Conservation (phyloP, 148 eudicot genomes). For the Nepenthes mirabilis region DNA sequence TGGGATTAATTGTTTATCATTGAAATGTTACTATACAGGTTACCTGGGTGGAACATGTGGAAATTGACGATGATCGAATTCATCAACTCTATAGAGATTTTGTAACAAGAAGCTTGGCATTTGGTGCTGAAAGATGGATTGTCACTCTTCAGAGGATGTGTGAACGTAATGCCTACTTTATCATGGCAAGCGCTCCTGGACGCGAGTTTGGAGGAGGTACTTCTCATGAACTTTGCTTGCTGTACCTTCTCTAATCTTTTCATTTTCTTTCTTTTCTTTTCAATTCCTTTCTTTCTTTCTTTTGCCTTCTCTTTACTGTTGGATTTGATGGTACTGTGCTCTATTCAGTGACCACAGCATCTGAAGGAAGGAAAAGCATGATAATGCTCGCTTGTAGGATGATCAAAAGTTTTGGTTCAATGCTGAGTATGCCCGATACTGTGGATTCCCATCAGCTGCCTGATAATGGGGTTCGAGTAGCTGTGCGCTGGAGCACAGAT, state of each 20-base stretch:
- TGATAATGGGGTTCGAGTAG: constrained; percentile 14
- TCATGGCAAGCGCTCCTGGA: not conserved
- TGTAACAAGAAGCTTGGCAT: constrained; percentile 37
- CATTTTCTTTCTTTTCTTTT: no score
- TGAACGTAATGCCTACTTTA: constrained; percentile 10
- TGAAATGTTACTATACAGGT: constrained; percentile 26
- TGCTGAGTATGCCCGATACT: constrained; percentile 11
- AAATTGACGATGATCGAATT: constrained; percentile 37
- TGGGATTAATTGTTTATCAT: not conserved
- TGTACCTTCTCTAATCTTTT: no score
- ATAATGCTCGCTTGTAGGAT: constrained; percentile 35
- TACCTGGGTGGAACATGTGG: constrained; percentile 61
- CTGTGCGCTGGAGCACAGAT: constrained; percentile 11
- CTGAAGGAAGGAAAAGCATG: constrained; percentile 28
- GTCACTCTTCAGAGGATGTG: constrained; percentile 37
- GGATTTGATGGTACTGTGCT: no score
- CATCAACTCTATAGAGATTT: constrained; percentile 37
- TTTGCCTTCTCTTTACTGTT: not conserved
- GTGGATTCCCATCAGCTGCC: constrained; percentile 4
- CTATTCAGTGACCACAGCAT: constrained; percentile 9
- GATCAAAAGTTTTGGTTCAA: constrained; percentile 32
- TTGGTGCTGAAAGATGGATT: constrained; percentile 76
- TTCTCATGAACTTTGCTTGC: no score
- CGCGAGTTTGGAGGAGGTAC: constrained; percentile 17
- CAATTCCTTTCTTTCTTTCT: not conserved